Base-by-base conservation (phyloP, 768 basidiomycete genomes). In the Tremella fuciformis region DNA sequence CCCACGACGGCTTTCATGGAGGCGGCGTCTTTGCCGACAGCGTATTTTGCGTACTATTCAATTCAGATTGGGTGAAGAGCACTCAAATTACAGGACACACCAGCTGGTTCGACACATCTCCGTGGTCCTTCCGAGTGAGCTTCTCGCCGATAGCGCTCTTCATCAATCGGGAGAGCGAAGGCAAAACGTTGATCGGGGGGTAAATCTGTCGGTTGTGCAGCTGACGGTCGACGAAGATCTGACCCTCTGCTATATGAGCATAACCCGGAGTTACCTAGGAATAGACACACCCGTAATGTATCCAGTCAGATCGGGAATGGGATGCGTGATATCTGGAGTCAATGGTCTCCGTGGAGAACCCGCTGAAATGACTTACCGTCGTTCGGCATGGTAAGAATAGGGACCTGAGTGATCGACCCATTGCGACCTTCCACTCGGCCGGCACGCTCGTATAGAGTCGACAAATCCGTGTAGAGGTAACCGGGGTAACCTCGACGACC, bases 1-100 rank as follows among this genome's bases (percentile, higher is more conserved):
- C 96, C 96, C 52, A 99, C 96, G 42, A 98, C 96, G 60, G 96
- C 96, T 78, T 98, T 98, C 96, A 99, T 99, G 13, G 92, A 83
- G 1, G 93, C 91, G 49, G 93, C 94, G 73, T 97, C 94, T 75
- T 91, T 86, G 50, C 92, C 94, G 72, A 96, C 94, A 66, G 94
- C 94, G 78, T 98, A 97, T 80, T 96, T 93, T 76, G 92, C 92
- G 77, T 94, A 96, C 89, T 93, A 76, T 13, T 21, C 49, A 59
- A 29, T 62, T 56, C 48, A 21, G 55, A 25, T 3, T 13, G 25
- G 2, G 18, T 22, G 6, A 11, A 34, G 11, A 34, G 4, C 29
- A 34, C 4, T 4, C 29, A 34, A 11, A 37, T 9, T 9, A 11
- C 9, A 11, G 0, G 15, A 80, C 89, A 57, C 69, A 90, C 91